These are phyloP conservation scores for Aphanomyces stellatus DNA, from an alignment of 352 stramenopile genomes.

Conservation along the genomic window DNA sequence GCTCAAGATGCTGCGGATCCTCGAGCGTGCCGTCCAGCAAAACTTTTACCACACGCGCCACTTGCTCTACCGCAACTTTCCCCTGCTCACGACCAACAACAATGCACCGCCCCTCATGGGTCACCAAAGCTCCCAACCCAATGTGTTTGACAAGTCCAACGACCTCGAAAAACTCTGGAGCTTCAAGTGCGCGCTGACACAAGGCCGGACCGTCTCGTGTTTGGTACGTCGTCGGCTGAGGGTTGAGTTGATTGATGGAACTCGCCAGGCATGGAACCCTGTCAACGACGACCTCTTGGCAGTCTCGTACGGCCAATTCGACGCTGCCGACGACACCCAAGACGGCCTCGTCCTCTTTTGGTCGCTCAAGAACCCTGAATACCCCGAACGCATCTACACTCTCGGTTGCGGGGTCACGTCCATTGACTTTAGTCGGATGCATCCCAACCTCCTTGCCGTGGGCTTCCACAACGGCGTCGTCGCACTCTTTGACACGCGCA, in stretches of 20 bases:
- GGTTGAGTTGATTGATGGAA: no score
- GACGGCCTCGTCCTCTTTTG: slow-evolving; percentile 85
- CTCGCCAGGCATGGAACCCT: slow-evolving; percentile 72
- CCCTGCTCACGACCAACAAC: slow-evolving; percentile 28
- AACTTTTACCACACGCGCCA: slow-evolving; percentile 83
- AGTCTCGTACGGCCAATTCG: slow-evolving; percentile 66
- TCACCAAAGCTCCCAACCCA: no score
- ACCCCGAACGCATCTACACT: slow-evolving; percentile 83
- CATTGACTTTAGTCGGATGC: slow-evolving; percentile 79
- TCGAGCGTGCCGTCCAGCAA: slow-evolving; percentile 83
- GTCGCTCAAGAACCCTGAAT: slow-evolving; percentile 89
- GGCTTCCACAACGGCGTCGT: slow-evolving; percentile 86
- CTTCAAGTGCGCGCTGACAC: slow-evolving; percentile 57
- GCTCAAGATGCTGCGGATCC: slow-evolving; percentile 44
- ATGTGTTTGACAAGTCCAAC: no score
- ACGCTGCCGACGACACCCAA: slow-evolving; percentile 17
- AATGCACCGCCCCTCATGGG: no score
- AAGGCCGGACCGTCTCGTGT: slow-evolving; percentile 49
- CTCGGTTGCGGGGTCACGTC: slow-evolving; percentile 70
- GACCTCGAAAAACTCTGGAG: slow-evolving; percentile 66
- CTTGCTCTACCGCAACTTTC: slow-evolving; percentile 75
- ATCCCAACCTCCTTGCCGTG: slow-evolving; percentile 86
- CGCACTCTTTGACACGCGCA: slow-evolving; percentile 85
- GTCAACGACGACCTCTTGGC: slow-evolving; percentile 85
- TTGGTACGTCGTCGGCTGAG: slow-evolving; percentile 23